Percentiles rank a stretch among this genome's conserved stretches.
Evolutionary conservation across 805 yeast species (phyloP).

Genomic region (Geotrichum ghanense): DNA sequence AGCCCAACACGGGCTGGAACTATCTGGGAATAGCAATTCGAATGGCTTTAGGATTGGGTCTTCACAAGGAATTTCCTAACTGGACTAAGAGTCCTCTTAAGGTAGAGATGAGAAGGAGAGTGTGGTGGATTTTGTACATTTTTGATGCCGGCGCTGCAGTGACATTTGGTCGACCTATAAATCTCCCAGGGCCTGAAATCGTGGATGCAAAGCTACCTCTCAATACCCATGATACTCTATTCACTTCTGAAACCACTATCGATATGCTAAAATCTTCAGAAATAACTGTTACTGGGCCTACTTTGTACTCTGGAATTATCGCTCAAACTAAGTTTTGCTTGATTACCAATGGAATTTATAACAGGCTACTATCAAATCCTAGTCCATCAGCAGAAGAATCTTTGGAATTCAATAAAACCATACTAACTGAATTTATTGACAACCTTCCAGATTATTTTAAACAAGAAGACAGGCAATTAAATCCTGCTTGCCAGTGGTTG

Average conservation of each 20-base stretch:
- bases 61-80: conserved; percentile 42
- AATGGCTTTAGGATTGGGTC: conserved; percentile 57
- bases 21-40: conserved; percentile 52
- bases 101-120: conserved; percentile 44
- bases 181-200: conserved; percentile 35
- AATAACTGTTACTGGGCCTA: conserved; percentile 28
- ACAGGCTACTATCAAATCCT: conserved; percentile 36
- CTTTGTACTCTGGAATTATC: conserved; percentile 47
- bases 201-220: conserved; percentile 41
- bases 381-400: conserved; percentile 40
- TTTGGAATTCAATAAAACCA: conserved; percentile 33
- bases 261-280: conserved; percentile 1
- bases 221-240: conserved; percentile 37
- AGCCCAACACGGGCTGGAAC: conserved; percentile 61
- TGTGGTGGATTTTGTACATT: conserved; percentile 60
- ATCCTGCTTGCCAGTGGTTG: conserved; percentile 38
- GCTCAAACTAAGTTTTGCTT: conserved; percentile 41
- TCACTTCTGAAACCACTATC: conserved; percentile 16
- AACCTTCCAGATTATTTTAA: conserved; percentile 38
- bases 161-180: conserved; percentile 54
- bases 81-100: conserved; percentile 32
- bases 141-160: conserved; percentile 55
- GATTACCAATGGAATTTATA: conserved; percentile 37
- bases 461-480: conserved; percentile 23
- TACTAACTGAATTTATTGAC: conserved; percentile 30